phyloP scores from a whole-genome alignment of 2,329 filamentous ascomycete genomes.

The Xylaria arbuscula region DNA sequence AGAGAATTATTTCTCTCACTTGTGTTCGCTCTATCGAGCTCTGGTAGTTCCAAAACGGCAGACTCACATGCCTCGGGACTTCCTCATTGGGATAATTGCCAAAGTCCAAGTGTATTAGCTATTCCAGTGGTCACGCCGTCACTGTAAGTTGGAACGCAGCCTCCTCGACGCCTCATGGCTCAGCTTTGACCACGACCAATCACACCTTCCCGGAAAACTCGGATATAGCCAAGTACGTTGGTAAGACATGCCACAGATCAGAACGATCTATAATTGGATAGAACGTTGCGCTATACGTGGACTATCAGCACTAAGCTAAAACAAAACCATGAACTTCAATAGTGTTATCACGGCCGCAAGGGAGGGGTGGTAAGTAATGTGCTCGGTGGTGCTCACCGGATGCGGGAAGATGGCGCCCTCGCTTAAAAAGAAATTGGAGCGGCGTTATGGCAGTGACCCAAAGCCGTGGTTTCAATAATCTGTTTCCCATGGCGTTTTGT shows the following conservation, averaged over 20 bases:
- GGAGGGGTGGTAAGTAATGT: neutral
- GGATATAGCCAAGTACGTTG: constrained; percentile 8
- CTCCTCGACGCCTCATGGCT: constrained; percentile 6
- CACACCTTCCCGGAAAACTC: neutral
- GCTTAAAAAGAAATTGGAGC: neutral
- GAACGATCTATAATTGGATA: neutral
- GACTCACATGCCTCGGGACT: neutral
- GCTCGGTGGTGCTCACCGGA: neutral
- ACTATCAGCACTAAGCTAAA: constrained; percentile 15
- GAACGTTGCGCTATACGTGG: neutral
- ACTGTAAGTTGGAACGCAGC: neutral
- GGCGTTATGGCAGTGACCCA: neutral
- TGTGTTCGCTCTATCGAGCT: neutral
- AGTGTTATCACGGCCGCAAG: neutral
- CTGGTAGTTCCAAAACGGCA: neutral
- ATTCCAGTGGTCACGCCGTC: neutral
- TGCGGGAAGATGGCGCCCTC: neutral
- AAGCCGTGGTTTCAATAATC: neutral
- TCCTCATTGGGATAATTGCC: neutral
- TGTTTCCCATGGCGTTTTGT: neutral
- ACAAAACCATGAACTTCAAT: neutral
- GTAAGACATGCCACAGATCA: constrained; percentile 7
- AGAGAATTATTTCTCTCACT: neutral
- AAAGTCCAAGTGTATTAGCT: neutral
- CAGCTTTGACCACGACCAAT: constrained; percentile 6